Percentiles rank a stretch among this genome's conserved stretches.
These are phyloP conservation scores for Sporothrix inflata DNA, from an alignment of 2,329 filamentous ascomycete genomes.

Conservation along the genomic window DNA sequence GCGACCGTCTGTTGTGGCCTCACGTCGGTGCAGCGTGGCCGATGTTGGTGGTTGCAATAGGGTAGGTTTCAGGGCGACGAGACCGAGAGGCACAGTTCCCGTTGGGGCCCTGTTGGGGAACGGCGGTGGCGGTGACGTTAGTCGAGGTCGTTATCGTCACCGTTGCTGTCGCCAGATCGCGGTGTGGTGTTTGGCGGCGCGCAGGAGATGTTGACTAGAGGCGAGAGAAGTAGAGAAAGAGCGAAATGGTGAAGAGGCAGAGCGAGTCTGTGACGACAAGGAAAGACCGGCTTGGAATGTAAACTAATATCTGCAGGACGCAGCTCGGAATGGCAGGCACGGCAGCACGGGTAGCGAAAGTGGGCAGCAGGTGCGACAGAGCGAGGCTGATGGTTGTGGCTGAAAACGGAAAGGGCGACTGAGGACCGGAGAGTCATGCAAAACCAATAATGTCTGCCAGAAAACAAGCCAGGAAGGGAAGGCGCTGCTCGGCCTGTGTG, in stretches of 20 bases:
- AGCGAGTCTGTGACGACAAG: conserved; percentile 11
- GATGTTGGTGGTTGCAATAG: not conserved
- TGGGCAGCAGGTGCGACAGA: conserved; percentile 22
- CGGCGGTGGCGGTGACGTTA: conserved; percentile 17
- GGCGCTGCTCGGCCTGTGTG: not conserved
- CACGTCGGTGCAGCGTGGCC: not conserved
- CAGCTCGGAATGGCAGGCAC: conserved; percentile 28
- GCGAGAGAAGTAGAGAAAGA: not conserved
- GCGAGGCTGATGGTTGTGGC: conserved; percentile 17
- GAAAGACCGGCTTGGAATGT: conserved; percentile 22
- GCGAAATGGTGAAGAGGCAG: conserved; percentile 1
- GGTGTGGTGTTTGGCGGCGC: not conserved
- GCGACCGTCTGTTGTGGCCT: not conserved
- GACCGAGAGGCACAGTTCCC: not conserved
- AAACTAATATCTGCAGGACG: conserved; percentile 9
- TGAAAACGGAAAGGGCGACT: conserved; percentile 20
- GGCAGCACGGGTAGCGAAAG: conserved; percentile 16
- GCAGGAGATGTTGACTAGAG: conserved; percentile 9
- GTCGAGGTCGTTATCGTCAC: not conserved
- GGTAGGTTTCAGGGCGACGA: not conserved
- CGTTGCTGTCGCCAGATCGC: not conserved
- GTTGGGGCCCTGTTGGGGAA: not conserved
- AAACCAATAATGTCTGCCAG: not conserved
- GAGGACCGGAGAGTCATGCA: not conserved
- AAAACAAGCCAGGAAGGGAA: not conserved